Evolutionary conservation across 2,329 filamentous ascomycete species (phyloP).

Genomic region (Fusarium lyarnte): DNA sequence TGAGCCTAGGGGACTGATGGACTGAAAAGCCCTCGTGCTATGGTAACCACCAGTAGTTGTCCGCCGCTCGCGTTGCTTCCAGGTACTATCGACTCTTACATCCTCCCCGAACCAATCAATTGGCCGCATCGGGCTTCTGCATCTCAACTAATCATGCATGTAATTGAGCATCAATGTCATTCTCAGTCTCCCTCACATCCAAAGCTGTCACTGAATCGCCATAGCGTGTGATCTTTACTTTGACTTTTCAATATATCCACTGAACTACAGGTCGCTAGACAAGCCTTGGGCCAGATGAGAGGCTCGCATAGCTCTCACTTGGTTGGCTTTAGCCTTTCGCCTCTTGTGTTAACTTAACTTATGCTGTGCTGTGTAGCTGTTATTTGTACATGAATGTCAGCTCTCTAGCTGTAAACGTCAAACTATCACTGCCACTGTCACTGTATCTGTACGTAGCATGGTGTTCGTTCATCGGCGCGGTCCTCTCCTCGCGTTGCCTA

Average conservation of each 20-base stretch:
- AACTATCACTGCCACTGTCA: neutral
- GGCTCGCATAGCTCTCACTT: neutral
- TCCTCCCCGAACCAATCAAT: slow-evolving; percentile 32
- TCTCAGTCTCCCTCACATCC: slow-evolving; percentile 14
- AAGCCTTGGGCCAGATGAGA: slow-evolving; percentile 13
- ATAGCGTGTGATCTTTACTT: slow-evolving; percentile 9
- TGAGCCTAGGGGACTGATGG: slow-evolving; percentile 19
- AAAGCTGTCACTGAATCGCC: slow-evolving; percentile 1
- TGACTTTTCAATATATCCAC: slow-evolving; percentile 22
- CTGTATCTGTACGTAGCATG: slow-evolving; percentile 5
- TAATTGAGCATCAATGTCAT: slow-evolving; percentile 27
- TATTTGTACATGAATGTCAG: slow-evolving; percentile 32
- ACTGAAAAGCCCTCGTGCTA: slow-evolving; percentile 10
- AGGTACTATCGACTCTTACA: slow-evolving; percentile 23
- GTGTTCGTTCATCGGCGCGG: slow-evolving; percentile 28
- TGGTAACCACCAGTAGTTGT: slow-evolving; percentile 20
- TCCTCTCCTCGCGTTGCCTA: slow-evolving; percentile 23
- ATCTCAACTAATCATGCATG: slow-evolving; percentile 43
- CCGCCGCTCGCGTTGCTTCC: slow-evolving; percentile 15
- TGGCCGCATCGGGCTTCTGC: slow-evolving; percentile 12
- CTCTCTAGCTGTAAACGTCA: slow-evolving; percentile 28
- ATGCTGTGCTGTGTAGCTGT: slow-evolving; percentile 22
- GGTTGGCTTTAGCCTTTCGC: slow-evolving; percentile 11
- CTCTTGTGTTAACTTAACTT: neutral
- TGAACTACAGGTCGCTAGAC: slow-evolving; percentile 16